Conservation (phyloP, 805 yeast species). For the Sugiyamaella floridensis region DNA sequence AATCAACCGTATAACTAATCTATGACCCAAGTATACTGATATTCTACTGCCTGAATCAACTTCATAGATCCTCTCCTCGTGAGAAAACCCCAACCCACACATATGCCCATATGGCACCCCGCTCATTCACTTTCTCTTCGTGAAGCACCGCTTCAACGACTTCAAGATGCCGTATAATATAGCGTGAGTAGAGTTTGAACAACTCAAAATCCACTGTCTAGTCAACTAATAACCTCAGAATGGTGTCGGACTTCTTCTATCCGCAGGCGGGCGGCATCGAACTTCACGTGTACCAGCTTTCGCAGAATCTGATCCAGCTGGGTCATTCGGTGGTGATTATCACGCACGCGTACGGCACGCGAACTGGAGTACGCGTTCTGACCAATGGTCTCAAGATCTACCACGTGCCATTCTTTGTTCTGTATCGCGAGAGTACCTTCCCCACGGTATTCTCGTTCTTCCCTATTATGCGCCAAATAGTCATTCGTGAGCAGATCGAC, state of each 20-base stretch:
- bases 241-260: slow-evolving; percentile 95
- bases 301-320: slow-evolving; percentile 63
- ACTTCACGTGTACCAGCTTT: slow-evolving; percentile 84
- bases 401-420: slow-evolving; percentile 73
- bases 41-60: too few relatives aligned
- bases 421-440: slow-evolving; percentile 77
- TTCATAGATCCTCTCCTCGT: too few relatives aligned
- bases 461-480: slow-evolving; percentile 77
- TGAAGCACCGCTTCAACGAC: not conserved
- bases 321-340: slow-evolving; percentile 84
- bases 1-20: too few relatives aligned
- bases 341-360: slow-evolving; percentile 79
- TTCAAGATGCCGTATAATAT: slow-evolving; percentile 25
- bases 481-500: slow-evolving; percentile 77
- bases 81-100: too few relatives aligned
- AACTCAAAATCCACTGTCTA: not conserved
- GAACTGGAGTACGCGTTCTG: slow-evolving; percentile 75
- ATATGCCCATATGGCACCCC: too few relatives aligned
- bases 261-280: slow-evolving; percentile 99
- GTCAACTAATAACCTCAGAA: slow-evolving; percentile 24
- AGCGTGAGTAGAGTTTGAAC: slow-evolving; percentile 22
- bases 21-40: too few relatives aligned
- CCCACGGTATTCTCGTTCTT: slow-evolving; percentile 87
- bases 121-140: too few relatives aligned
- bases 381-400: slow-evolving; percentile 92